Evolutionary conservation across 495 filamentous ascomycete genomes (phyloP), one percentile per base, ranked within the genome.

Genomic region (Penicillium malachiteum): DNA sequence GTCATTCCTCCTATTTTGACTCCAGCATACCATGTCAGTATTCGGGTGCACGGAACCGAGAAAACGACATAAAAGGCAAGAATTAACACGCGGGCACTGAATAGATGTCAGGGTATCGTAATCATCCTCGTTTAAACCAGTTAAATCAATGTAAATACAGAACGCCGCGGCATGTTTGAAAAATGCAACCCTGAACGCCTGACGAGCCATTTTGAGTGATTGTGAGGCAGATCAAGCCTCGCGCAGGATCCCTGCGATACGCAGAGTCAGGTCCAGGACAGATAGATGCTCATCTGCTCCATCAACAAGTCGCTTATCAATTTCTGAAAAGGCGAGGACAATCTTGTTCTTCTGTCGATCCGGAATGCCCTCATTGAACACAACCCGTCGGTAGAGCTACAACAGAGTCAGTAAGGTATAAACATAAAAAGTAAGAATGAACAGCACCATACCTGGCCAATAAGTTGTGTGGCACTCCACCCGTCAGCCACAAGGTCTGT

Each of bases 241-340:
- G 21, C 79, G 79, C 59, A 97, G 59, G 48, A 96, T 86, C 11
- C 85, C 85, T 0, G 89, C 86, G 68, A 97, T 85, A 62, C 88
- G 83, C 57, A 97, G 72, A 17, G 87, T 77, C 54, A 97, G 67
- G 70, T 99, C 94, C 39, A 97, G 69, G 42, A 97, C 87, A 8
- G 87, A 89, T 17, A 99, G 72, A 65, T 97, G 92, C 71, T 99
- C 94, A 66, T 99, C 95, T 3, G 91, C 87, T n/a, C 94, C 94
- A 70, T 99, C 95, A n/a, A 95, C 87, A 46, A 99, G 71, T 48
- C 94, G 81, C 78, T 96, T 97, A 62, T 99, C 94, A 48, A 91
- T 76, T 68, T 97, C 93, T 0, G 91, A 96, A 66, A 99, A 97
- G 18, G 90, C 78, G 60, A 87, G 80, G 26, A 92, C 86, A 55